phyloP scores from a whole-genome alignment of 2,329 filamentous ascomycete genomes.

The Calonectria montana region DNA sequence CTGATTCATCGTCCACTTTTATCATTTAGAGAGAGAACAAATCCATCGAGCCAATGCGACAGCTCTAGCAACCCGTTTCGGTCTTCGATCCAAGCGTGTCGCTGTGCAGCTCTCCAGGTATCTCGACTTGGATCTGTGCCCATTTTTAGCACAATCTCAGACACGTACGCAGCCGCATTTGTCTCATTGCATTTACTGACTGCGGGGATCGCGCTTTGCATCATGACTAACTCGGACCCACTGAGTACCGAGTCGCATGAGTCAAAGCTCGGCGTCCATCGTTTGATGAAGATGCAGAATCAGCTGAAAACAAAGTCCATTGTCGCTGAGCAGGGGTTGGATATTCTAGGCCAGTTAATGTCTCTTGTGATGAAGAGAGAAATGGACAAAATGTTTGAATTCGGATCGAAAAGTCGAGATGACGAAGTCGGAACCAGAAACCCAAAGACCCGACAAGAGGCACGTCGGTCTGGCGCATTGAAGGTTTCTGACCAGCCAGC shows the following conservation, averaged over 20 bases:
- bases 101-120: conserved; percentile 38
- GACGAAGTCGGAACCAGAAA: not conserved
- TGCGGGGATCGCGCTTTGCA: conserved; percentile 38
- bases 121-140: conserved; percentile 24
- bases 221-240: conserved; percentile 34
- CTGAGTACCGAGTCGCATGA: conserved; percentile 33
- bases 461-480: not conserved
- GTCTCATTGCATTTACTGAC: conserved; percentile 41
- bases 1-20: conserved; percentile 40
- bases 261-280: conserved; percentile 35
- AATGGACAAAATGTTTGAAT: conserved; percentile 31
- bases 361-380: conserved; percentile 38
- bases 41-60: not conserved
- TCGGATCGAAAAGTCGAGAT: conserved; percentile 6
- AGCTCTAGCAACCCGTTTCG: conserved; percentile 25
- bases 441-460: not conserved
- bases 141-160: conserved; percentile 28
- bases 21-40: not conserved
- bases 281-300: conserved; percentile 38
- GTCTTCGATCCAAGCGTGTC: conserved; percentile 28
- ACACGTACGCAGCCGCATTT: conserved; percentile 40
- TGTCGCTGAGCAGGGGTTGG: conserved; percentile 38
- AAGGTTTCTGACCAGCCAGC: not conserved
- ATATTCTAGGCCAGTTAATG: conserved; percentile 33
- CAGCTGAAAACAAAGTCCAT: conserved; percentile 33